phyloP scores from a whole-genome alignment of 1,284 basidiomycete species.

The Marasmius fiardii region DNA sequence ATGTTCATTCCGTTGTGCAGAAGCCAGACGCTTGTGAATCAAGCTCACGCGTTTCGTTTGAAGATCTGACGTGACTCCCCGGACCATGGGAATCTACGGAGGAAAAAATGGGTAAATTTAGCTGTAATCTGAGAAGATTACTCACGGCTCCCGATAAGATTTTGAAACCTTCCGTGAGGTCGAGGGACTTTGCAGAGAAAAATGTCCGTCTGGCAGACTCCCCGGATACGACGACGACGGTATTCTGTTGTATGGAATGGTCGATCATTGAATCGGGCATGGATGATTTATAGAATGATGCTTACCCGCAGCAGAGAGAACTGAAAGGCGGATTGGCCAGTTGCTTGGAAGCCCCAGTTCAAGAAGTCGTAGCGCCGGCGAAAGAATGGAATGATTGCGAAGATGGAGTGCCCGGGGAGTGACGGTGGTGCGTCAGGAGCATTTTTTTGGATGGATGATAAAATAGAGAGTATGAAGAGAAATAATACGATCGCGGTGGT shows the following conservation, averaged over 20 bases:
- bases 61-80: slow-evolving; percentile 67
- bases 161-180: slow-evolving; percentile 73
- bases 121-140: slow-evolving; percentile 16
- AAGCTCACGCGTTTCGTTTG: slow-evolving; percentile 53
- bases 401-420: slow-evolving; percentile 53
- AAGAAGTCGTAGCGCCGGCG: slow-evolving; percentile 65
- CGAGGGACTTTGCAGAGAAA: slow-evolving; percentile 63
- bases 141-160: slow-evolving; percentile 71
- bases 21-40: slow-evolving; percentile 66
- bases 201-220: slow-evolving; percentile 65
- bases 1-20: slow-evolving; percentile 56
- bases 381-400: slow-evolving; percentile 64
- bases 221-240: slow-evolving; percentile 68
- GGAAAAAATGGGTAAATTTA: slow-evolving; percentile 10
- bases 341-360: slow-evolving; percentile 62
- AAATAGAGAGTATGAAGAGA: slow-evolving; percentile 47
- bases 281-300: slow-evolving; percentile 17
- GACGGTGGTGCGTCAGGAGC: slow-evolving; percentile 43
- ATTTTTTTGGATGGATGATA: slow-evolving; percentile 41
- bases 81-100: slow-evolving; percentile 66
- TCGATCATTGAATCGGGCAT: slow-evolving; percentile 13
- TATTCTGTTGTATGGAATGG: slow-evolving; percentile 41
- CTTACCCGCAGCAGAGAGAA: slow-evolving; percentile 61
- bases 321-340: slow-evolving; percentile 60
- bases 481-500: slow-evolving; percentile 50